Percentiles rank a stretch among this genome's conserved stretches.
Evolutionary conservation across 1,139 yeast species (phyloP).

Genomic region (Yamadazyma blattariae): DNA sequence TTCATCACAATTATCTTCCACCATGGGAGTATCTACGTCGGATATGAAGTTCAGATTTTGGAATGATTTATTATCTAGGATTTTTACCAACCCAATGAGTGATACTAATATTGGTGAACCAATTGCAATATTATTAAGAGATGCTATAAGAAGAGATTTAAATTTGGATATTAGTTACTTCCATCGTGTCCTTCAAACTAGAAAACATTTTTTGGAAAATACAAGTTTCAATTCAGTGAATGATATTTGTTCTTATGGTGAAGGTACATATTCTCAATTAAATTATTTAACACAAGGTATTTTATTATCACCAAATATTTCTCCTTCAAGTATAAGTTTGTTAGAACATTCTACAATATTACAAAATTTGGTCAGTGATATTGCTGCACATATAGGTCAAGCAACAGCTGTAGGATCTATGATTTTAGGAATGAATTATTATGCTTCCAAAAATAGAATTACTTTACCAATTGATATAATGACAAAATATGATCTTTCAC

Average conservation of each 20-base stretch:
- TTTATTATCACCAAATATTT: constrained; percentile 54
- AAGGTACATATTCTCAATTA: constrained; percentile 74
- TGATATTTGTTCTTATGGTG: constrained; percentile 74
- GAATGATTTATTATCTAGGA: constrained; percentile 49
- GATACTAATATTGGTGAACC: constrained; percentile 57
- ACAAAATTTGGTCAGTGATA: constrained; percentile 49
- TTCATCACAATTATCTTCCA: constrained; percentile 24
- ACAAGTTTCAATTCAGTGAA: constrained; percentile 50
- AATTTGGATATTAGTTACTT: constrained; percentile 55
- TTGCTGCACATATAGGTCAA: constrained; percentile 82
- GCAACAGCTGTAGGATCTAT: constrained; percentile 71
- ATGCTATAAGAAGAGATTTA: constrained; percentile 46
- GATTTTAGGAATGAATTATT: constrained; percentile 60
- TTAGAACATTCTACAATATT: constrained; percentile 46
- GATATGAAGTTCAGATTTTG: constrained; percentile 62
- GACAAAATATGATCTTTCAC: constrained; percentile 55
- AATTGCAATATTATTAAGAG: constrained; percentile 54
- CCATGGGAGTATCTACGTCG: constrained; percentile 43
- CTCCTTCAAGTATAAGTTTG: constrained; percentile 54
- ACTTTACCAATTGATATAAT: constrained; percentile 64
- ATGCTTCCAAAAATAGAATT: constrained; percentile 52
- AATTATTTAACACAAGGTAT: constrained; percentile 67
- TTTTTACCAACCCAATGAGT: constrained; percentile 39
- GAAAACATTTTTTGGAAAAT: constrained; percentile 49
- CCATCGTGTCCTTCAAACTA: constrained; percentile 60